Evolutionary conservation across 768 basidiomycete genomes (phyloP).

Genomic region (Collybiopsis luxurians): DNA sequence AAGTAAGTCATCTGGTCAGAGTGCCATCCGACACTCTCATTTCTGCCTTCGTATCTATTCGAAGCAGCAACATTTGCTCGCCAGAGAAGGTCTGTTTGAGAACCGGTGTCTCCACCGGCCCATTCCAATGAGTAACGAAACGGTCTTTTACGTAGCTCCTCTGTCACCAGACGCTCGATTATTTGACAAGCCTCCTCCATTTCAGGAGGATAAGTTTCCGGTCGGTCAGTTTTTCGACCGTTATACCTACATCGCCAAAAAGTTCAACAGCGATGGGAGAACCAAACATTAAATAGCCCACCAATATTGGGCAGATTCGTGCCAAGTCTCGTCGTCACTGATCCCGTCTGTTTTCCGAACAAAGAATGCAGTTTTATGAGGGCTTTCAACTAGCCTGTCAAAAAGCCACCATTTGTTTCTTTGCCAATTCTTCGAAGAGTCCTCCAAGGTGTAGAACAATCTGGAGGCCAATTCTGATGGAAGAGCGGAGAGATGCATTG

Average conservation of each 20-base stretch:
- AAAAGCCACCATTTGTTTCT: conserved; percentile 85
- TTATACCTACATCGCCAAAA: conserved; percentile 61
- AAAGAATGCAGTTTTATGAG: conserved; percentile 81
- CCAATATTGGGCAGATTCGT: conserved; percentile 77
- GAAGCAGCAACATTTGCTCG: conserved; percentile 83
- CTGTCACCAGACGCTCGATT: conserved; percentile 68
- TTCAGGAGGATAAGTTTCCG: conserved; percentile 52
- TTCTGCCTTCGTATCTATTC: conserved; percentile 80
- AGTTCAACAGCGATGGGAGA: neutral
- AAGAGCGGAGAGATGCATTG: conserved; percentile 65
- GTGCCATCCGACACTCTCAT: conserved; percentile 80
- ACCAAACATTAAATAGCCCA: conserved; percentile 22
- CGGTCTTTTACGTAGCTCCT: conserved; percentile 59
- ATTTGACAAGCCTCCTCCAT: conserved; percentile 82
- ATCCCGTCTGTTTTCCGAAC: conserved; percentile 48
- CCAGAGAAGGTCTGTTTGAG: conserved; percentile 40
- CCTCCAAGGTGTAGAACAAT: conserved; percentile 72
- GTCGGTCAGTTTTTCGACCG: conserved; percentile 58
- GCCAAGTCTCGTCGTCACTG: conserved; percentile 51
- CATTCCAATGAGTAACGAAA: conserved; percentile 65
- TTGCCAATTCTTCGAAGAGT: conserved; percentile 59
- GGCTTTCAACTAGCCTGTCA: conserved; percentile 79
- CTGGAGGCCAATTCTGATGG: conserved; percentile 74
- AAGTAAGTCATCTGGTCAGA: conserved; percentile 80
- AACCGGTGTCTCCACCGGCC: conserved; percentile 30